These are phyloP conservation scores for Chalciporus chontae DNA, from an alignment of 768 basidiomycete genomes.

Conservation along the genomic window DNA sequence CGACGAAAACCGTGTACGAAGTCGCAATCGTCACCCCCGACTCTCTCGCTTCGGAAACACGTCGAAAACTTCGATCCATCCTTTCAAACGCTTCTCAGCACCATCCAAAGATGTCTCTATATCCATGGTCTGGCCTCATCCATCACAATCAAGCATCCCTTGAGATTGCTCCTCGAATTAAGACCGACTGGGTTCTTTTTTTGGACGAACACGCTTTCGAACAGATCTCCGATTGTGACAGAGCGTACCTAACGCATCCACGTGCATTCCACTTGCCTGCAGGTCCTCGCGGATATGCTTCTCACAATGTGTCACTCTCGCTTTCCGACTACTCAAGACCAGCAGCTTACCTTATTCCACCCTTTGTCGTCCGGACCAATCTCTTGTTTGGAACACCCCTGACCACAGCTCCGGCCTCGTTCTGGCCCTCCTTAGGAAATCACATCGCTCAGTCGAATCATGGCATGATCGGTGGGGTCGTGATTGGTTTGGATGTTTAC, in stretches of 20 bases:
- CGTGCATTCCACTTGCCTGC: conserved; percentile 34
- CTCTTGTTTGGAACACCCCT: conserved; percentile 23
- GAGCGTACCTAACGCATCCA: conserved; percentile 41
- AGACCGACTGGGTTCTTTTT: conserved; percentile 50
- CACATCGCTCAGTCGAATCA: conserved; percentile 28
- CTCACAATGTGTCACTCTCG: conserved; percentile 28
- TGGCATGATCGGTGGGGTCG: conserved; percentile 38
- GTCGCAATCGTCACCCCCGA: conserved; percentile 47
- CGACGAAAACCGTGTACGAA: conserved; percentile 37
- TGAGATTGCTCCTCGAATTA: conserved; percentile 35
- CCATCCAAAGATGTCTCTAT: conserved; percentile 43
- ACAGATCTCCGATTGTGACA: conserved; percentile 31
- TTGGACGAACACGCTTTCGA: conserved; percentile 46
- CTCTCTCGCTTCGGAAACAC: conserved; percentile 32
- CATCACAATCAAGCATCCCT: conserved; percentile 30
- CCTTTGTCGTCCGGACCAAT: conserved; percentile 46
- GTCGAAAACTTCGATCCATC: conserved; percentile 32
- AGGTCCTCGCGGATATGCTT: conserved; percentile 39
- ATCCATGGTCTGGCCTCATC: conserved; percentile 26
- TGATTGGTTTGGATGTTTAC: conserved; percentile 21
- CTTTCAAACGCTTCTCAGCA: conserved; percentile 28
- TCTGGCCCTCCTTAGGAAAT: conserved; percentile 24
- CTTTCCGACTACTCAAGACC: conserved; percentile 31
- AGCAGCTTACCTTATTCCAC: conserved; percentile 56
- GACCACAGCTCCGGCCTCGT: conserved; percentile 12